Conservation (phyloP, 371 early-diverging fungal species). For the Syncephalastrum racemosum region DNA sequence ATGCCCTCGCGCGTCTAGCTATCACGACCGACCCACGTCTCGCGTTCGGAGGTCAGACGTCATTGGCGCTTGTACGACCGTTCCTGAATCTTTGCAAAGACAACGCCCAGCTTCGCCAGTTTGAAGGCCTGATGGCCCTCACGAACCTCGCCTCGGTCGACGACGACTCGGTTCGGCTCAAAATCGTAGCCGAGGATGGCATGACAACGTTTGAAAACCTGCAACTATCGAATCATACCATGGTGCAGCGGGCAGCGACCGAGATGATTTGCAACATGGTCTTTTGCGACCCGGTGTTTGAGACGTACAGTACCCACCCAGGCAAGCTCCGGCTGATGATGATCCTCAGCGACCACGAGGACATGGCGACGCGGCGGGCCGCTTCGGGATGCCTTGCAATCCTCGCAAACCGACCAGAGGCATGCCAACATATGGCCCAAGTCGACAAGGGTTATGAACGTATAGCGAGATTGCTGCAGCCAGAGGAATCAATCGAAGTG, state of each 20-base stretch:
- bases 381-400: slow-evolving; percentile 90
- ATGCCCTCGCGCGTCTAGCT: slow-evolving; percentile 88
- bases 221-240: slow-evolving; percentile 74
- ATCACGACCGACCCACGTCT: slow-evolving; percentile 87
- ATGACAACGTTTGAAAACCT: slow-evolving; percentile 72
- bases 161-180: slow-evolving; percentile 49
- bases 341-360: slow-evolving; percentile 86
- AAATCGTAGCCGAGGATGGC: slow-evolving; percentile 57
- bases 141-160: slow-evolving; percentile 84
- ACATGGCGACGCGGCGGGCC: slow-evolving; percentile 80
- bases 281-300: slow-evolving; percentile 78
- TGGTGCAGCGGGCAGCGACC: slow-evolving; percentile 92
- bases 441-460: slow-evolving; percentile 56
- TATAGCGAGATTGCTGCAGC: slow-evolving; percentile 37
- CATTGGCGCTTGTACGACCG: slow-evolving; percentile 64
- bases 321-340: slow-evolving; percentile 74
- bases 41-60: slow-evolving; percentile 71
- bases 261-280: slow-evolving; percentile 95
- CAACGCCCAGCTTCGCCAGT: slow-evolving; percentile 72
- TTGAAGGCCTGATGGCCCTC: slow-evolving; percentile 90
- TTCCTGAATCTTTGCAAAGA: slow-evolving; percentile 59
- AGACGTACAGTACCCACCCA: slow-evolving; percentile 57
- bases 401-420: slow-evolving; percentile 58
- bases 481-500: slow-evolving; percentile 40
- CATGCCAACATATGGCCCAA: slow-evolving; percentile 53